phyloP scores from a whole-genome alignment of 768 basidiomycete genomes.

The Lepiota venenata region DNA sequence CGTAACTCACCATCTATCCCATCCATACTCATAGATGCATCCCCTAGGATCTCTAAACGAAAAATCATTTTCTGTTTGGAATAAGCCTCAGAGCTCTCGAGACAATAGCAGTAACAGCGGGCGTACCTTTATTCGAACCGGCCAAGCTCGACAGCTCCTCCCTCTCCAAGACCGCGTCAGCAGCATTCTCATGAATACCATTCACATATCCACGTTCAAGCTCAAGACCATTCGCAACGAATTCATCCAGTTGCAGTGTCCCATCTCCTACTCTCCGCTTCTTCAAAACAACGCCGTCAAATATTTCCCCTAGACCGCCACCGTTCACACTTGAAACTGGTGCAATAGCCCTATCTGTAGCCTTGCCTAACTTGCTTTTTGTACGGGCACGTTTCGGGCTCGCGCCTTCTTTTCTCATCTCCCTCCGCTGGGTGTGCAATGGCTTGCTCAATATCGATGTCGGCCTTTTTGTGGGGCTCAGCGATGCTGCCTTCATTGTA shows the following conservation, averaged over 20 bases:
- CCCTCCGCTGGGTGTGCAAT: not conserved
- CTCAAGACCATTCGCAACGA: constrained; percentile 7
- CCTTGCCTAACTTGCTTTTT: too few species aligned
- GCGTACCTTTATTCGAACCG: constrained; percentile 9
- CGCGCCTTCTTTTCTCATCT: not conserved
- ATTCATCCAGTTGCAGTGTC: constrained; percentile 3
- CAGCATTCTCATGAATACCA: not conserved
- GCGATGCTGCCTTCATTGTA: not conserved
- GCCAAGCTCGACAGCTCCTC: constrained; percentile 7
- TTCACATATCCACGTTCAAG: not conserved
- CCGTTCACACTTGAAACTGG: not conserved
- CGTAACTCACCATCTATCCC: not conserved
- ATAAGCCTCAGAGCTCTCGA: not conserved
- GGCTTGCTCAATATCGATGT: constrained; percentile 1
- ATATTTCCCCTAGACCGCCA: not conserved
- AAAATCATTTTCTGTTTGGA: constrained; percentile 8
- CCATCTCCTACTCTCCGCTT: not conserved
- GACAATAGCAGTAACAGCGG: not conserved
- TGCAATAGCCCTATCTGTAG: too few species aligned
- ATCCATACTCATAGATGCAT: constrained; percentile 6
- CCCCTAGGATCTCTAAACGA: constrained; percentile 2
- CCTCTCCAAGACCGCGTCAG: not conserved
- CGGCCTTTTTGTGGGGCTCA: not conserved
- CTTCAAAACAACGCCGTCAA: constrained; percentile 9
- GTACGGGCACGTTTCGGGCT: not conserved